Evolutionary conservation across 345 rosid species (phyloP).

Genomic region (Cardamine resedifolia): DNA sequence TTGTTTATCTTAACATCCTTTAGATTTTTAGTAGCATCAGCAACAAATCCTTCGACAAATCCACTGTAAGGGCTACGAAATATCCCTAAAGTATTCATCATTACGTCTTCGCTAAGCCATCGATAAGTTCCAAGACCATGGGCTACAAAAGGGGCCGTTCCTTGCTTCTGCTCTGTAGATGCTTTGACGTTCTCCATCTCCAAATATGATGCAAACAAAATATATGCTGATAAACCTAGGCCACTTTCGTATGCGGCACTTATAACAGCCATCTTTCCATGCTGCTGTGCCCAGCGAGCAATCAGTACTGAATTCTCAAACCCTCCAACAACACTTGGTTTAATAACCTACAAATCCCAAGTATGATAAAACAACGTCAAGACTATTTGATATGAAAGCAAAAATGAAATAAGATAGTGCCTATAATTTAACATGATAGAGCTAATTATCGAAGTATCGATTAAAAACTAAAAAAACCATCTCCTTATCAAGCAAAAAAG

Average conservation of each 20-base stretch:
- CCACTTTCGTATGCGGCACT: slow-evolving; percentile 93
- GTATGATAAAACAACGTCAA: slow-evolving; percentile 17
- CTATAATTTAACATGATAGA: not conserved
- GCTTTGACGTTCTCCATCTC: slow-evolving; percentile 59
- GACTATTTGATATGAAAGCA: not conserved
- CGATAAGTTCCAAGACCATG: slow-evolving; percentile 93
- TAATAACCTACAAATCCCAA: slow-evolving; percentile 61
- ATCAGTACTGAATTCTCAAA: slow-evolving; percentile 76
- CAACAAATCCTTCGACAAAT: slow-evolving; percentile 60
- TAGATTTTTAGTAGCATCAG: slow-evolving; percentile 51
- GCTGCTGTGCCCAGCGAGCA: slow-evolving; percentile 80
- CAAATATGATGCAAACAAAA: slow-evolving; percentile 66
- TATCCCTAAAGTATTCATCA: slow-evolving; percentile 55
- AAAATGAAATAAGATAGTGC: slow-evolving; percentile 6
- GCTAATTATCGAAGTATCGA: not conserved
- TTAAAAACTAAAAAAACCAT: not conserved
- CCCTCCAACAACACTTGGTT: slow-evolving; percentile 90
- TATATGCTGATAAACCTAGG: slow-evolving; percentile 66
- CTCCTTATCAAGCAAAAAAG: not conserved
- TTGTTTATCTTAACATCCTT: slow-evolving; percentile 60
- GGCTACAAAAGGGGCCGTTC: slow-evolving; percentile 49
- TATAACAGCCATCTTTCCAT: slow-evolving; percentile 82
- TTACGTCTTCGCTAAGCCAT: slow-evolving; percentile 85
- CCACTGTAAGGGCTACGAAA: slow-evolving; percentile 47
- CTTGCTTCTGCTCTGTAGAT: slow-evolving; percentile 42